Conservation (phyloP, 768 basidiomycete species). For the Antrodiella citrinella region DNA sequence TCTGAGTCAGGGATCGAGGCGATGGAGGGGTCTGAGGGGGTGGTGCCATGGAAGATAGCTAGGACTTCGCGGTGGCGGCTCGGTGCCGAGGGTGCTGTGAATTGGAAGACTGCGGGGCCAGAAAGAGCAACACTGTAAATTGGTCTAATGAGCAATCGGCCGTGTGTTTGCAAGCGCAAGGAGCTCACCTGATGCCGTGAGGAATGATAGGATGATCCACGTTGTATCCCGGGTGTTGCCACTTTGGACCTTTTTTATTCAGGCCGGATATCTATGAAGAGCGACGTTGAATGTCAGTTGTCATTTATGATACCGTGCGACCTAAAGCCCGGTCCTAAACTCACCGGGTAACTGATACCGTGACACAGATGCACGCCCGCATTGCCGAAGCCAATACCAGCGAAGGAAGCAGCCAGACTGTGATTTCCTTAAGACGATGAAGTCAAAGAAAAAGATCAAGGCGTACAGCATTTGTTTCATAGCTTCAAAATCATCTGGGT, state of each 20-base stretch:
- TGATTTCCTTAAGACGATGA: not conserved
- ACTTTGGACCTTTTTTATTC: slow-evolving; percentile 92
- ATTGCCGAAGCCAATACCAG: slow-evolving; percentile 93
- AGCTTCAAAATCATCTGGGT: slow-evolving; percentile 74
- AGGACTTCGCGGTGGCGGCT: slow-evolving; percentile 85
- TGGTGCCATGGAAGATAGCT: slow-evolving; percentile 69
- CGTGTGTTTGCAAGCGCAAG: too few species aligned
- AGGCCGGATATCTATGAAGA: slow-evolving; percentile 82
- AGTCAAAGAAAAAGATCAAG: not conserved
- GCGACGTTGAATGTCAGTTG: not conserved
- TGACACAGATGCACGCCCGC: slow-evolving; percentile 90
- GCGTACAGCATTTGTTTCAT: slow-evolving; percentile 84
- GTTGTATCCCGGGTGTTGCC: slow-evolving; percentile 83
- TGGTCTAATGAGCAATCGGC: too few species aligned
- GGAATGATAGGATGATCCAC: slow-evolving; percentile 88
- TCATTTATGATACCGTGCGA: not conserved
- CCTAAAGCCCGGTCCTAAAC: not conserved
- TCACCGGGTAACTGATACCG: slow-evolving; percentile 81
- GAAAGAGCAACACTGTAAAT: slow-evolving; percentile 83
- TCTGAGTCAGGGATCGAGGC: slow-evolving; percentile 69
- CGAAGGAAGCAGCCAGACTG: slow-evolving; percentile 87
- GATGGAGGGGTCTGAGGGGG: slow-evolving; percentile 60
- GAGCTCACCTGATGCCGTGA: slow-evolving; percentile 68
- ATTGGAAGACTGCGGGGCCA: slow-evolving; percentile 92
- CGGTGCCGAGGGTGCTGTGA: slow-evolving; percentile 90